A percentile compares a stretch with the other conserved stretches of the same genome.
These are phyloP conservation scores for Naumovozyma castellii DNA, from an alignment of 805 yeast genomes.

Conservation along the genomic window DNA sequence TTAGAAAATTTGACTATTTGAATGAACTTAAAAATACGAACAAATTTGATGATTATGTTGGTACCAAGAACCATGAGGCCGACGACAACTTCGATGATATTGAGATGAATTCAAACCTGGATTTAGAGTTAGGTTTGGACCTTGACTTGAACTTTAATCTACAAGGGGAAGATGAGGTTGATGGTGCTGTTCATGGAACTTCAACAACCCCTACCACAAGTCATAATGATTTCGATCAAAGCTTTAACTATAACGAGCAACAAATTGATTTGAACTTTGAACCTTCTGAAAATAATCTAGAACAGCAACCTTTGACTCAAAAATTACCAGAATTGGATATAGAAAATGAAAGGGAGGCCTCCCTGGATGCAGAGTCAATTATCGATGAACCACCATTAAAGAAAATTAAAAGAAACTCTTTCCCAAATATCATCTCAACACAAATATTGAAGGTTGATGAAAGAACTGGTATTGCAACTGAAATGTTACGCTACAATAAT, in stretches of 20 bases:
- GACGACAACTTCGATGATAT: conserved; percentile 10
- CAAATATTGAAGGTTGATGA: conserved; percentile 10
- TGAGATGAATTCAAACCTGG: conserved; percentile 1
- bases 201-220: conserved; percentile 6
- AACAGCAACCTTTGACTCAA: not conserved
- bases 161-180: conserved; percentile 20
- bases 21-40: conserved; percentile 20
- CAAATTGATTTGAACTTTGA: conserved; percentile 12
- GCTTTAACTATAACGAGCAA: conserved; percentile 4
- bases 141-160: conserved; percentile 24
- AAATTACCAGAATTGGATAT: not conserved
- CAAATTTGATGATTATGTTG: conserved; percentile 4
- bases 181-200: conserved; percentile 20
- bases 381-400: conserved; percentile 7
- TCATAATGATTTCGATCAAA: conserved; percentile 3
- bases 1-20: conserved; percentile 17
- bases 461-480: conserved; percentile 21
- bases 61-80: not conserved
- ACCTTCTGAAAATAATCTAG: not conserved
- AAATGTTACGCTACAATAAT: conserved; percentile 16
- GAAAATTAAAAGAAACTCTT: conserved; percentile 1
- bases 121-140: conserved; percentile 2
- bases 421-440: not conserved
- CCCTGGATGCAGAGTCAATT: conserved; percentile 6
- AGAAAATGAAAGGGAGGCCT: conserved; percentile 4